Percentiles rank a stretch among this genome's conserved stretches.
phyloP scores from a whole-genome alignment of 1,284 basidiomycete genomes.

The Rhodofomes roseus region DNA sequence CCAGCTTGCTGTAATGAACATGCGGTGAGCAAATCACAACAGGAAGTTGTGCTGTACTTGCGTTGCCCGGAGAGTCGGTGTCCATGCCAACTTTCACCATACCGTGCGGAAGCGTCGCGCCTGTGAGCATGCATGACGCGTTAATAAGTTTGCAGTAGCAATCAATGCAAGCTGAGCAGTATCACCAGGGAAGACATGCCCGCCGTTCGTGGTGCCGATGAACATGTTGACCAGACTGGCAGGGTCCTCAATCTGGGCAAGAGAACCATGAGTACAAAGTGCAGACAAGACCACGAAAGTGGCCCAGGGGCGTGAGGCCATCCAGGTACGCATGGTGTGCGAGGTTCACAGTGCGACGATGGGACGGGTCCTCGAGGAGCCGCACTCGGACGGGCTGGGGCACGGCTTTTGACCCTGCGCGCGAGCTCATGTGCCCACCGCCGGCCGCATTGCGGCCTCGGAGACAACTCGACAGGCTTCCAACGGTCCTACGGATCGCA shows the following conservation, averaged over 20 bases:
- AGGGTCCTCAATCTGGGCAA: conserved; percentile 13
- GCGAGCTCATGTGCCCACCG: neutral
- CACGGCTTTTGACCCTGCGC: neutral
- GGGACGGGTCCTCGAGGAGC: neutral
- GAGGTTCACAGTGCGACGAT: neutral
- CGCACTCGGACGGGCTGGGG: neutral
- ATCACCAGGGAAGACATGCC: conserved; percentile 60
- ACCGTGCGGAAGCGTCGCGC: conserved; percentile 62
- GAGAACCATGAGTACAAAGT: conserved; percentile 5
- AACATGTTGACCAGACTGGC: conserved; percentile 47
- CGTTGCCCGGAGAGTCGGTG: conserved; percentile 59
- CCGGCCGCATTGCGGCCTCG: neutral
- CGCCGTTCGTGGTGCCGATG: conserved; percentile 55
- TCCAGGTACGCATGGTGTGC: neutral
- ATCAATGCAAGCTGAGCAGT: neutral
- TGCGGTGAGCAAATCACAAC: neutral
- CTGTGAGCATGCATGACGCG: conserved; percentile 23
- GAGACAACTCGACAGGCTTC: neutral
- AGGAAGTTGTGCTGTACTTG: conserved; percentile 23
- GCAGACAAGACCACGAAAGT: neutral
- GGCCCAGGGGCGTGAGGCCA: neutral
- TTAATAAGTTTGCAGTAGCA: neutral
- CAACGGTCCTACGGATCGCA: neutral
- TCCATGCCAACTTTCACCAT: conserved; percentile 67
- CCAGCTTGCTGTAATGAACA: conserved; percentile 48